Evolutionary conservation across 2,329 filamentous ascomycete genomes (phyloP), one percentile per base, ranked within the genome.

Genomic region (Cryphonectria nitschkei): DNA sequence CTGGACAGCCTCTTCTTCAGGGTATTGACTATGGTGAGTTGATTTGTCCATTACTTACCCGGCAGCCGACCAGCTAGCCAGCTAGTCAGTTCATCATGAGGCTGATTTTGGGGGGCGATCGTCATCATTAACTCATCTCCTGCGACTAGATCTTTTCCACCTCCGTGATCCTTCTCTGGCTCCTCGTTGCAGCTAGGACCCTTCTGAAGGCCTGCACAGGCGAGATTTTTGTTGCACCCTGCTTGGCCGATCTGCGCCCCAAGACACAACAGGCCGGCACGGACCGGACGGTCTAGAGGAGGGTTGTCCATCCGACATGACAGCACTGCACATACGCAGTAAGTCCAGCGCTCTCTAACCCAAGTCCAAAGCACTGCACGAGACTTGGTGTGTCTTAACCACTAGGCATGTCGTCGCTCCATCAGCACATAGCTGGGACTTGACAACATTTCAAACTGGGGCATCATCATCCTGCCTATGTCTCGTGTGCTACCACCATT

Each of bases 141-240:
- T 34, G 11, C 37, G 11, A 73, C 14, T 68, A 82, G 80, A 80
- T 84, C 58, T 78, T 84, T 41, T 83, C 82, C 0, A 72, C 82
- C 1, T 76, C 78, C 0, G 83, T 85, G 1, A 75, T 83, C 22
- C 68, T 81, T 13, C 77, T 85, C 1, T 85, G 83, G 83, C 71
- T 80, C 39, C 74, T 84, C 14, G 82, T 85, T 9, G 79, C 80
- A 2, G 67, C 74, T 4, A 77, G 81, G 65, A 85, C 84, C 0
- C 29, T 81, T 4, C 78, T 77, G n/a, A 74, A 81, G 66, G 82
- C 76, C 11, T 68, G 79, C 1, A 81, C 78, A 0, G 82, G 83
- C 19, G 81, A 84, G 52, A 81, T 85, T 73, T 84, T 85, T 74
- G 79, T 81, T 67, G 83, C 83, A 0, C 83, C 83, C 1, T 85